Percentiles rank a stretch among this genome's conserved stretches.
phyloP scores from a whole-genome alignment of 331 rosid species.

The Arachis monticola region DNA sequence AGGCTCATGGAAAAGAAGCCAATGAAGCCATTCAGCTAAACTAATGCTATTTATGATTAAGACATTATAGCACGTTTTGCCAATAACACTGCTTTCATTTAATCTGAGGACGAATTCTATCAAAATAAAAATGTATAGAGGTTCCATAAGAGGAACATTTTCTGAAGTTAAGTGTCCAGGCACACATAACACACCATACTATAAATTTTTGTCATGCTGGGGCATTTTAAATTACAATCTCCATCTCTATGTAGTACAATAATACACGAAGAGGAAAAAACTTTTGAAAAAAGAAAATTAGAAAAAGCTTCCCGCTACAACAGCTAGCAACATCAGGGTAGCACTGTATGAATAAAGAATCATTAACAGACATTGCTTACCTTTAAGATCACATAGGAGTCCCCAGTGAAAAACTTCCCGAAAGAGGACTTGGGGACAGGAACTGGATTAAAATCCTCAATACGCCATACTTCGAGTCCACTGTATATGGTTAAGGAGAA shows the following conservation, averaged over 20 bases:
- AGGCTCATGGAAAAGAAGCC: constrained; percentile 31
- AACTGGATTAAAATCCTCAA: constrained; percentile 78
- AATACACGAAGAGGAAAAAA: background rate
- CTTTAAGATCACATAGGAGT: constrained; percentile 82
- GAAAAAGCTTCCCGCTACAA: constrained; percentile 26
- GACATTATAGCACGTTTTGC: background rate
- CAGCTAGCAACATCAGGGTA: constrained; percentile 13
- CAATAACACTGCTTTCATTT: constrained; percentile 3
- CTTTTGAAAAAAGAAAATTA: background rate
- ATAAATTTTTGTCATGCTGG: constrained; percentile 4
- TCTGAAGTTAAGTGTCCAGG: background rate
- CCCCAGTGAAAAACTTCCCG: constrained; percentile 84
- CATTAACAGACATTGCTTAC: constrained; percentile 47
- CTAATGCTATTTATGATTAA: background rate
- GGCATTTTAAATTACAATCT: constrained; percentile 19
- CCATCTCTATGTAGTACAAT: background rate
- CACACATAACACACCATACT: background rate
- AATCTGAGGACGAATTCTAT: constrained; percentile 22
- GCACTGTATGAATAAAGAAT: constrained; percentile 6
- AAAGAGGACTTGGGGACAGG: constrained; percentile 61
- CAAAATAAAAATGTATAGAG: background rate
- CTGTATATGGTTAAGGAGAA: constrained; percentile 66
- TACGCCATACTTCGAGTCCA: constrained; percentile 93
- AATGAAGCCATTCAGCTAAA: background rate
- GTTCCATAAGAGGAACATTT: constrained; percentile 6